A percentile compares a stretch with the other conserved stretches of the same genome.
Conservation (phyloP, 164 flowering plant species). For the Piper longum region DNA sequence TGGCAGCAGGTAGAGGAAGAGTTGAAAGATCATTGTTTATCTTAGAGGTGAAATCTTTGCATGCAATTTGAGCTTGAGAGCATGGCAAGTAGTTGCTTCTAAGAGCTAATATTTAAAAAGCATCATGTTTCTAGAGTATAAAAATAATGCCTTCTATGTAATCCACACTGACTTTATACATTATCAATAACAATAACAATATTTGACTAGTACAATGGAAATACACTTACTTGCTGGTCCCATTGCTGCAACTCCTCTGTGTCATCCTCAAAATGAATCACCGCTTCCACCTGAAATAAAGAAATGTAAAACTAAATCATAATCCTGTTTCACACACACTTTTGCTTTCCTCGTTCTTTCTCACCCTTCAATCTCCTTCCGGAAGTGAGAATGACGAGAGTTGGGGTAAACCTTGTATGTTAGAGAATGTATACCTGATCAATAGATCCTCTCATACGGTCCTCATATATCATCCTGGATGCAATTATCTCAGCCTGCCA, state of each 20-base stretch:
- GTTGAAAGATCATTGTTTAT: background rate
- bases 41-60: background rate
- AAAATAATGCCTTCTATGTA: background rate
- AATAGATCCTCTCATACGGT: slow-evolving; percentile 97
- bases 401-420: background rate
- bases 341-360: background rate
- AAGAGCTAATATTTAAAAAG: background rate
- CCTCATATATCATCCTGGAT: slow-evolving; percentile 89
- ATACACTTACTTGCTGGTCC: slow-evolving; percentile 77
- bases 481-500: slow-evolving; percentile 98
- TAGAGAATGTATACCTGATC: slow-evolving; percentile 59
- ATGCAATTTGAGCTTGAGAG: background rate
- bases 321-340: background rate
- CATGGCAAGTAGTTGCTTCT: background rate
- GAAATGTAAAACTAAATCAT: background rate
- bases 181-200: background rate
- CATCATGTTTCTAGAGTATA: background rate
- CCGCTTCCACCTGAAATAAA: slow-evolving; percentile 66
- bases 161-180: background rate
- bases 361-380: background rate
- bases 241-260: slow-evolving; percentile 92
- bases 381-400: background rate
- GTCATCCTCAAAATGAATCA: slow-evolving; percentile 98
- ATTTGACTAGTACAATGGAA: background rate
- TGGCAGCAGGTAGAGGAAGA: background rate